phyloP scores from a whole-genome alignment of 176 grass and related monocot species.

The Oryza glaberrima region DNA sequence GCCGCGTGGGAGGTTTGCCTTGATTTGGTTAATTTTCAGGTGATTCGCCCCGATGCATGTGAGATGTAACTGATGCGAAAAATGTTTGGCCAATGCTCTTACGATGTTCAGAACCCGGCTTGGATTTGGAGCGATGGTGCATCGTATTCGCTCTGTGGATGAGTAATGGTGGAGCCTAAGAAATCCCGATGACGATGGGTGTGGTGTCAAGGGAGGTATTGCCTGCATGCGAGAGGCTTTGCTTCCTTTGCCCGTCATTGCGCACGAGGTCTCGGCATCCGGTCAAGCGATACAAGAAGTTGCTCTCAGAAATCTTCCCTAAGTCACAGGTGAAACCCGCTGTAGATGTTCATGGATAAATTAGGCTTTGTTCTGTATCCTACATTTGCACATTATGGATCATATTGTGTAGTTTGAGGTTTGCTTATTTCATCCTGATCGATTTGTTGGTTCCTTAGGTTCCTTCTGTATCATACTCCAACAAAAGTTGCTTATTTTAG shows the following conservation, averaged over 20 bases:
- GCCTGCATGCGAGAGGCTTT: slow-evolving; percentile 70
- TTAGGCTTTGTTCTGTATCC: neutral
- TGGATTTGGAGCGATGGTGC: neutral
- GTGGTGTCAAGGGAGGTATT: slow-evolving; percentile 67
- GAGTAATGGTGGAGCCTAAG: slow-evolving; percentile 26
- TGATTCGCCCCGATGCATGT: neutral
- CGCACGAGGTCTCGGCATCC: slow-evolving; percentile 82
- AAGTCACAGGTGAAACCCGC: slow-evolving; percentile 56
- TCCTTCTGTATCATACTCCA: neutral
- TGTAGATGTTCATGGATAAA: neutral
- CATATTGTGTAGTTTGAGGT: neutral
- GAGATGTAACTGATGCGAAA: neutral
- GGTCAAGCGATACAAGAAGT: slow-evolving; percentile 88
- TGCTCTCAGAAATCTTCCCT: slow-evolving; percentile 85
- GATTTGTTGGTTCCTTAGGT: neutral
- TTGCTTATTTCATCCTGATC: neutral
- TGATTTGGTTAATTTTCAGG: neutral
- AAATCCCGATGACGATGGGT: slow-evolving; percentile 56
- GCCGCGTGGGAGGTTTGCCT: neutral
- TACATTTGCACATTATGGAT: slow-evolving; percentile 5
- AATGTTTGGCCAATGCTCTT: neutral
- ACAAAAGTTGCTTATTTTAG: neutral
- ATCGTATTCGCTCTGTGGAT: slow-evolving; percentile 1
- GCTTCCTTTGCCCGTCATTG: slow-evolving; percentile 77
- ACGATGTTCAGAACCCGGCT: neutral